Base-by-base conservation (phyloP, 2,329 filamentous ascomycete genomes). In the Hawksworthiomyces lignivorus region DNA sequence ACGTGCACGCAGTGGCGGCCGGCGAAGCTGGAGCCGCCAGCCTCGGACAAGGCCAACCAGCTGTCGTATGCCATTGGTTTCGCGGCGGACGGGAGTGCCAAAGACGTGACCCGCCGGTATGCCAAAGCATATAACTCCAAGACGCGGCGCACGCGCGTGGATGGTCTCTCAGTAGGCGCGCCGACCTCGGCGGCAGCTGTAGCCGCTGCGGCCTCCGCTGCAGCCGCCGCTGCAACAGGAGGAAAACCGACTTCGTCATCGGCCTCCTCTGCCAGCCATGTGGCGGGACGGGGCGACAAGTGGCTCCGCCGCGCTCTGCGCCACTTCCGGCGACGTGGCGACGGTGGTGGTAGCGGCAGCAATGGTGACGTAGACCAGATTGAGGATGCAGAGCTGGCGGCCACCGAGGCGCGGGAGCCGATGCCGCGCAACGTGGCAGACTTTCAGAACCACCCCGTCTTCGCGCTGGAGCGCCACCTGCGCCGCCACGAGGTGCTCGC, bases 71-170 rank as follows among this genome's bases (percentile, higher is more conserved):
- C 84, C 0, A 68, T 98, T 39, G 87, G 82, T 0, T 95, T 95
- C 49, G 84, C 94, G 49, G 77, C 80, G 11, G 84, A 94, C 50
- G 83, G 80, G 3, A 77, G 76, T 12, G 87, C 80, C 1, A 79
- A 76, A 54, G 92, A 98, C 54, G 86, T 98, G 1, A 98, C 92
- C 0, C 74, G 80, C 42, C 78, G 92, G 14, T 98, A 98, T 56
- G 74, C 81, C 2, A 94, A 92, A 60, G 82, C 83, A 0, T 97
- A 84, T 62, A 92, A 88, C 52, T 85, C 89, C 18, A 97, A 97
- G 62, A 95, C 89, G 1, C 75, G 86, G 18, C 87, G 80, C 49
- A 62, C 76, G 45, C 80, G 92, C n/a, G 73, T 98, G 2, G 92
- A 97, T 43, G 54, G 54, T 1, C 28, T 44, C 9, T n/a, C n/a